These are phyloP conservation scores for Crucibulum parvulum DNA, from an alignment of 1,284 basidiomycete species.

Conservation along the genomic window DNA sequence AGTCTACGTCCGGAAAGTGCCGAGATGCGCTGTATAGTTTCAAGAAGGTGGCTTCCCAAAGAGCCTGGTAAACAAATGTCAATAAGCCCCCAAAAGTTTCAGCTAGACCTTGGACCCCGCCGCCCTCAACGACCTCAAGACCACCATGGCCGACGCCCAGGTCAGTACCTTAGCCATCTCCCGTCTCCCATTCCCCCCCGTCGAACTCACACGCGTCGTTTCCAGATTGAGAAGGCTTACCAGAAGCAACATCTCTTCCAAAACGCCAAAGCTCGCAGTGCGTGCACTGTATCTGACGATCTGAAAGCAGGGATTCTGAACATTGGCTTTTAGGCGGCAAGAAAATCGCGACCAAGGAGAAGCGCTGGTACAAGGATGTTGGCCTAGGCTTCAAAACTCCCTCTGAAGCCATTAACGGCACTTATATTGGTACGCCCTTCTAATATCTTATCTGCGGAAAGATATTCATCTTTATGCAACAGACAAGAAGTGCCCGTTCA, in stretches of 20 bases:
- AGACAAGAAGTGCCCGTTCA: conserved; percentile 99
- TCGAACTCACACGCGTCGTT: not conserved
- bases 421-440: conserved; percentile 86
- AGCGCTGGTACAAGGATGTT: conserved; percentile 99
- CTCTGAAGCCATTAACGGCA: conserved; percentile 93
- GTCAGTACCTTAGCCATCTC: conserved; percentile 40
- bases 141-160: conserved; percentile 69
- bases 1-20: conserved; percentile 41
- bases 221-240: conserved; percentile 90
- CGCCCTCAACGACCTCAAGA: conserved; percentile 49
- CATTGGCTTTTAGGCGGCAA: conserved; percentile 66
- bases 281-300: conserved; percentile 40
- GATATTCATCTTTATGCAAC: conserved; percentile 10
- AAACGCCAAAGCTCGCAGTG: conserved; percentile 94
- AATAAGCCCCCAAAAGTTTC: conserved; percentile 41
- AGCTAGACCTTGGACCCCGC: conserved; percentile 25
- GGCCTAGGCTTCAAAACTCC: conserved; percentile 98
- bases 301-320: conserved; percentile 18
- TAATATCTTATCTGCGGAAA: conserved; percentile 1
- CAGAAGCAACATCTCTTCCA: conserved; percentile 99
- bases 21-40: conserved; percentile 58
- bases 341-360: conserved; percentile 93
- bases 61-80: conserved; percentile 40
- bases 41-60: conserved; percentile 47
- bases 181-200: not conserved